Conservation (phyloP, 495 filamentous ascomycete species). For the Amniculicola lignicola region DNA sequence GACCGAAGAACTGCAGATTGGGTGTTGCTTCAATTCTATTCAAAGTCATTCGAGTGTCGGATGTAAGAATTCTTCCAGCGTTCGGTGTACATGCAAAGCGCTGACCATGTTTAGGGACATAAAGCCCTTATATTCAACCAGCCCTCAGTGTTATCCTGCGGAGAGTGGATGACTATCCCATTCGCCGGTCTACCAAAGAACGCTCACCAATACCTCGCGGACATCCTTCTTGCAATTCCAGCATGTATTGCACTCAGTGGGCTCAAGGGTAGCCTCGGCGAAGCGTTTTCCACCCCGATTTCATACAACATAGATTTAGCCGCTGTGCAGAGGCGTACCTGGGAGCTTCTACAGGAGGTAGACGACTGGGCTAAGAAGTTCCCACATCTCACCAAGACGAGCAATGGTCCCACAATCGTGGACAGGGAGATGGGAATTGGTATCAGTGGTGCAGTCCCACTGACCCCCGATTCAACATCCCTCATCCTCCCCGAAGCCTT, state of each 20-base stretch:
- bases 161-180: constrained; percentile 25
- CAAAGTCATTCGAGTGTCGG: constrained; percentile 20
- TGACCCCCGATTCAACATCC: neutral
- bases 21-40: constrained; percentile 9
- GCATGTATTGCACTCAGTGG: constrained; percentile 6
- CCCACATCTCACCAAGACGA: constrained; percentile 5
- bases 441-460: neutral
- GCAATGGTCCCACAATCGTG: neutral
- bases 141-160: constrained; percentile 16
- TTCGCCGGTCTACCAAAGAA: constrained; percentile 6
- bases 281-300: constrained; percentile 8
- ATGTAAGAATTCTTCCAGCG: constrained; percentile 10
- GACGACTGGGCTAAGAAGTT: constrained; percentile 5
- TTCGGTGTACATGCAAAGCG: neutral
- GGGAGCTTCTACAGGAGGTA: constrained; percentile 5
- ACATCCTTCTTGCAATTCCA: constrained; percentile 24
- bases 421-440: constrained; percentile 2
- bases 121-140: constrained; percentile 18
- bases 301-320: neutral
- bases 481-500: constrained; percentile 12
- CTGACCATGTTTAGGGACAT: constrained; percentile 5
- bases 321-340: constrained; percentile 3
- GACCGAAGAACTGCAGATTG: constrained; percentile 12
- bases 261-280: neutral
- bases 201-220: constrained; percentile 18